Conservation (phyloP, 2,329 filamentous ascomycete species). For the Rutstroemia sp. region DNA sequence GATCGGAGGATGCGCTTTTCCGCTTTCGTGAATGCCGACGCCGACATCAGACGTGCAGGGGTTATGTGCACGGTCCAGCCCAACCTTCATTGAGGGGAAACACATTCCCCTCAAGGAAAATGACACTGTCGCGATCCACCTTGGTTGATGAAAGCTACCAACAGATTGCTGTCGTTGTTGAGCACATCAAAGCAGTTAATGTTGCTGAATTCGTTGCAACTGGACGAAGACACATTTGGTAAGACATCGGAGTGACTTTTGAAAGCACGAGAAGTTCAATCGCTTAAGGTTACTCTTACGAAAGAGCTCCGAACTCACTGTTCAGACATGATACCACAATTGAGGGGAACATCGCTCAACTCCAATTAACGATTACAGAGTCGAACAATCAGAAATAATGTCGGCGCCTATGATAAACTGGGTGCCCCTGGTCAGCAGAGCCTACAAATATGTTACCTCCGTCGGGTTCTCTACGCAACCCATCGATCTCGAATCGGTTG, state of each 20-base stretch:
- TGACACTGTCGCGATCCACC: too few species aligned
- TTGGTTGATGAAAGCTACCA: too few species aligned
- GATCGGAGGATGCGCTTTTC: neutral
- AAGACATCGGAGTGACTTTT: too few species aligned
- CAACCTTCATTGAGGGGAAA: too few species aligned
- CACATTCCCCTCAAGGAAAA: too few species aligned
- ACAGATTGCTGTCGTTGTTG: too few species aligned
- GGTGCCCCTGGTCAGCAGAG: conserved; percentile 34
- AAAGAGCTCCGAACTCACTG: neutral
- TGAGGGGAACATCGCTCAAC: neutral
- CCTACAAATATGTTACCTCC: conserved; percentile 30
- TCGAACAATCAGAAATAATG: conserved; percentile 19
- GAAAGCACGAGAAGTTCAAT: neutral
- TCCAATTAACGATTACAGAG: neutral
- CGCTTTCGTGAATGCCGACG: neutral
- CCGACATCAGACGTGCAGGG: too few species aligned
- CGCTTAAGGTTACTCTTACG: neutral
- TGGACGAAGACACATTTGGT: too few species aligned
- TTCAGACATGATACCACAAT: neutral
- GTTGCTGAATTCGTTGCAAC: too few species aligned
- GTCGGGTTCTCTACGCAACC: conserved; percentile 28
- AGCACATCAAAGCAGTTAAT: too few species aligned
- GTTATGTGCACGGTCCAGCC: too few species aligned
- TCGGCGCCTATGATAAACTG: conserved; percentile 37
- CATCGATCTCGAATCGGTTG: conserved; percentile 57